Percentiles rank a stretch among this genome's conserved stretches.
phyloP scores from a whole-genome alignment of 306 rosid species.

The Betula pendula region DNA sequence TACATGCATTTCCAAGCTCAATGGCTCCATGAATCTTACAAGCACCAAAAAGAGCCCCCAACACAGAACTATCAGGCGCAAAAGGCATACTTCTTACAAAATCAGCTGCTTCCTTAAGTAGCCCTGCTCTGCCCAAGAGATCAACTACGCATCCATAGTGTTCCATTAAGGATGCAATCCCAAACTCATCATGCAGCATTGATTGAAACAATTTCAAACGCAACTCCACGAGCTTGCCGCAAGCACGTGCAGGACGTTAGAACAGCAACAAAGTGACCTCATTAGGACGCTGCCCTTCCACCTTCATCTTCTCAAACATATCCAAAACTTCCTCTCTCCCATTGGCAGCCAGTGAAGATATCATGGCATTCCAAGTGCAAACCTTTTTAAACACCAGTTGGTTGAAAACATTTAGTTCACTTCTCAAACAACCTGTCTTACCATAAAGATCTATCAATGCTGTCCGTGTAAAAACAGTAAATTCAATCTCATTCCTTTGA shows the following conservation, averaged over 20 bases:
- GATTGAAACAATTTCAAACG: constrained; percentile 61
- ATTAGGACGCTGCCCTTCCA: constrained; percentile 48
- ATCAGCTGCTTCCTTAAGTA: constrained; percentile 60
- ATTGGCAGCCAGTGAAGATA: constrained; percentile 65
- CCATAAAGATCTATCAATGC: constrained; percentile 73
- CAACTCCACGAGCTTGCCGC: constrained; percentile 45
- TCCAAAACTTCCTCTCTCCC: constrained; percentile 66
- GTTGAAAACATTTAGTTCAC: constrained; percentile 44
- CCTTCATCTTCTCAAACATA: constrained; percentile 58
- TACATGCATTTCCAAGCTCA: constrained; percentile 66
- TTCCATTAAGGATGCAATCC: constrained; percentile 53
- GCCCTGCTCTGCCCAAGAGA: constrained; percentile 80
- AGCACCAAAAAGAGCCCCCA: constrained; percentile 71
- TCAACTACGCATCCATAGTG: constrained; percentile 75
- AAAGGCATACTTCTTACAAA: constrained; percentile 62
- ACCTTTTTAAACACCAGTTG: constrained; percentile 43
- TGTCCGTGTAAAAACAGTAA: constrained; percentile 59
- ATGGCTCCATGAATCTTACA: constrained; percentile 77
- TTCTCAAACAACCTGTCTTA: constrained; percentile 57
- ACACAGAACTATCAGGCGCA: constrained; percentile 61
- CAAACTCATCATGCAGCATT: constrained; percentile 46
- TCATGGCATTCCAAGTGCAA: constrained; percentile 87
- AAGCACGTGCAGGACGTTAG: constrained; percentile 81
- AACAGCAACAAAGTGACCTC: constrained; percentile 62
- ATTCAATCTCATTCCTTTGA: constrained; percentile 41